Evolutionary conservation across 441 rosid species (phyloP).

Genomic region (Metrosideros polymorpha): DNA sequence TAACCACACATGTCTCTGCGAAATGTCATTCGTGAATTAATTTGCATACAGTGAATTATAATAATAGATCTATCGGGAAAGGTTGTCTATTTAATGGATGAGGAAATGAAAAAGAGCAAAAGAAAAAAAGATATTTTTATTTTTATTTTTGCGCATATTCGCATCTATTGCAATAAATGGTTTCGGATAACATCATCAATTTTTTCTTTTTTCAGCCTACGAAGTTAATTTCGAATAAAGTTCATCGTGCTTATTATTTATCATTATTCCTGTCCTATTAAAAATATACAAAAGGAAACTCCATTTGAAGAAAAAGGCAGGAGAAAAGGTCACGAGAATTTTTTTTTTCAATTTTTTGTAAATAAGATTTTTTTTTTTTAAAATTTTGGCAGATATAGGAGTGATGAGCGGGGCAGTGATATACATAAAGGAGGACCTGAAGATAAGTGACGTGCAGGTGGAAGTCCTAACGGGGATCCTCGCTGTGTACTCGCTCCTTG

Average conservation of each 20-base stretch:
- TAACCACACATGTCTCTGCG: neutral
- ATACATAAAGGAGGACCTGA: neutral
- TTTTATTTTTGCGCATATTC: neutral
- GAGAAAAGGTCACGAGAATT: neutral
- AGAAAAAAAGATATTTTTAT: neutral
- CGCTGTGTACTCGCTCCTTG: neutral
- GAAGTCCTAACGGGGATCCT: constrained; percentile 1
- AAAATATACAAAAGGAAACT: neutral
- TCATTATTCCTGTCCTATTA: neutral
- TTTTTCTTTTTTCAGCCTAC: neutral
- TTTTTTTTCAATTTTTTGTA: neutral
- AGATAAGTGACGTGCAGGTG: neutral
- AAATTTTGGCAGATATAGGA: neutral
- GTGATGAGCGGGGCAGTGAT: constrained; percentile 5
- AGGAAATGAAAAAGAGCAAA: neutral
- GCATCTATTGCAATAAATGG: neutral
- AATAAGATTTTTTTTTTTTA: neutral
- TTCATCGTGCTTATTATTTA: neutral
- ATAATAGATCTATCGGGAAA: neutral
- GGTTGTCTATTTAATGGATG: neutral
- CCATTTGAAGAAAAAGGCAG: neutral
- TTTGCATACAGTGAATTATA: neutral
- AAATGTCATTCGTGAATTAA: neutral
- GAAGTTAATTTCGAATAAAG: neutral
- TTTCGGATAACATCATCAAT: neutral